Percentiles rank a stretch among this genome's conserved stretches.
Evolutionary conservation across 768 basidiomycete species (phyloP).

Genomic region (Rickenella mellea): DNA sequence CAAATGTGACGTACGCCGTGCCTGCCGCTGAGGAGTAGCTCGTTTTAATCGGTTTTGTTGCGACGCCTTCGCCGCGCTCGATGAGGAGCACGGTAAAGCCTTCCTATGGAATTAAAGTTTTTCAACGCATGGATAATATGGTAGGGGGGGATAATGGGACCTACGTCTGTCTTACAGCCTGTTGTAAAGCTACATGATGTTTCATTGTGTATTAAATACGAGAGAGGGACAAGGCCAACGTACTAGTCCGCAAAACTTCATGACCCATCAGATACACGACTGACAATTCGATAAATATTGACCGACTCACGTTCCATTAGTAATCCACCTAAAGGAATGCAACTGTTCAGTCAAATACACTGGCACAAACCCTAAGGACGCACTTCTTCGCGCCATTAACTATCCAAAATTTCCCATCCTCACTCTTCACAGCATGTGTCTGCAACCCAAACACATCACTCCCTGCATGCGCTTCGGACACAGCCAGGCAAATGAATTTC

Average conservation of each 20-base stretch:
- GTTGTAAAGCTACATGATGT: constrained; percentile 51
- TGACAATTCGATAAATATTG: neutral
- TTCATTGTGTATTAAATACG: too few species aligned
- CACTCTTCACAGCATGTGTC: constrained; percentile 69
- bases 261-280: neutral
- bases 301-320: constrained; percentile 37
- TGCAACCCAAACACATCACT: constrained; percentile 74
- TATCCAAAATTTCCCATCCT: constrained; percentile 78
- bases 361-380: too few species aligned
- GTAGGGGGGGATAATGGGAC: constrained; percentile 4
- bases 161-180: constrained; percentile 59
- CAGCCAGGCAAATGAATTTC: constrained; percentile 81
- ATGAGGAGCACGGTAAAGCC: constrained; percentile 83
- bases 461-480: constrained; percentile 83
- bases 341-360: too few species aligned
- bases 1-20: constrained; percentile 76
- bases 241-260: constrained; percentile 4
- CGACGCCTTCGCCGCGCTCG: constrained; percentile 71
- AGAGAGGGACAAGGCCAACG: neutral
- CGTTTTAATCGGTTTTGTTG: constrained; percentile 83
- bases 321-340: constrained; percentile 89
- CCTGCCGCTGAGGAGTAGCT: constrained; percentile 86
- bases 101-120: constrained; percentile 26
- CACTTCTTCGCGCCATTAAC: constrained; percentile 89
- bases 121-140: neutral